A percentile compares a stretch with the other conserved stretches of the same genome.
Evolutionary conservation across 2,329 filamentous ascomycete species (phyloP).

Genomic region (Aspergillus sp.): DNA sequence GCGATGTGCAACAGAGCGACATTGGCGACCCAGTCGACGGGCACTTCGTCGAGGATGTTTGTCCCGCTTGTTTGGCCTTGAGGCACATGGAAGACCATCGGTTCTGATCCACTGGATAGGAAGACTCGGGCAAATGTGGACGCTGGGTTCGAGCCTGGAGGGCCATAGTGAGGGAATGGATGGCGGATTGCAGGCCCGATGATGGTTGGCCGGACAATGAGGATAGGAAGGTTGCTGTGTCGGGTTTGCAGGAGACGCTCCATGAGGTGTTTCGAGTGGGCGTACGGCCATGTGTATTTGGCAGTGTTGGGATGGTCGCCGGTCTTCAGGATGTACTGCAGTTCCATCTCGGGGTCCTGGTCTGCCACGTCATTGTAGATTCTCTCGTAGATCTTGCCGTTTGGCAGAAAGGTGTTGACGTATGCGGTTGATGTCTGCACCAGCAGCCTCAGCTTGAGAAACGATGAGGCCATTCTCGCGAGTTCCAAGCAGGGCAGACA

Average conservation of each 20-base stretch:
- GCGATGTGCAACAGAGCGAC: constrained; percentile 12
- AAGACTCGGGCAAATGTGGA: constrained; percentile 8
- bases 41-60: constrained; percentile 11
- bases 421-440: constrained; percentile 11
- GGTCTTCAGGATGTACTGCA: constrained; percentile 4
- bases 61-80: constrained; percentile 1
- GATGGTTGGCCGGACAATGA: constrained; percentile 11
- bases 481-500: constrained; percentile 6
- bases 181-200: constrained; percentile 14
- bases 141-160: constrained; percentile 9
- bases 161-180: constrained; percentile 12
- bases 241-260: constrained; percentile 7
- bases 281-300: constrained; percentile 11
- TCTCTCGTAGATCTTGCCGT: constrained; percentile 5
- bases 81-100: neutral
- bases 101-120: neutral
- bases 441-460: constrained; percentile 4
- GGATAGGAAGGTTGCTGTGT: constrained; percentile 1
- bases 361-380: constrained; percentile 1
- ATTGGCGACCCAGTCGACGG: constrained; percentile 13
- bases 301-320: constrained; percentile 4
- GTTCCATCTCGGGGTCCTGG: constrained; percentile 1
- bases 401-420: constrained; percentile 8
- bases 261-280: constrained; percentile 11
- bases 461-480: constrained; percentile 1